Conservation (phyloP, 2,329 filamentous ascomycete species). For the Fusarium anthophilum region DNA sequence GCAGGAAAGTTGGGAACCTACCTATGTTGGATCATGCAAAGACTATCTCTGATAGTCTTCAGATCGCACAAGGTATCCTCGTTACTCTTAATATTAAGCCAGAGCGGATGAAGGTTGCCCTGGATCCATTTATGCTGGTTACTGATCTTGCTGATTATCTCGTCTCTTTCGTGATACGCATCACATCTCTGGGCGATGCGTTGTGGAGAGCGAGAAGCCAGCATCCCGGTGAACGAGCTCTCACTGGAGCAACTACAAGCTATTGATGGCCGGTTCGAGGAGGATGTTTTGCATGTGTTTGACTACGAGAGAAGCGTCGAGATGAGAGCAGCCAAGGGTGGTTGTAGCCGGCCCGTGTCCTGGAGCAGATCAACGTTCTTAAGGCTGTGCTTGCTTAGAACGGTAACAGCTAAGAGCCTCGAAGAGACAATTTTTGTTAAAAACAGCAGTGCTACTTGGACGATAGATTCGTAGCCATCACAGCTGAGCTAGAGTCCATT, state of each 20-base stretch:
- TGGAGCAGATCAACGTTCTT: slow-evolving; percentile 66
- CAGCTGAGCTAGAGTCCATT: neutral
- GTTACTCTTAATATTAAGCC: slow-evolving; percentile 72
- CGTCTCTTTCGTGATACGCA: slow-evolving; percentile 73
- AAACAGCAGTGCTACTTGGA: neutral
- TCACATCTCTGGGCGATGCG: slow-evolving; percentile 77
- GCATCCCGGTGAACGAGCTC: slow-evolving; percentile 74
- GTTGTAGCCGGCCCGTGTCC: slow-evolving; percentile 73
- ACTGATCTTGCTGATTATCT: slow-evolving; percentile 72
- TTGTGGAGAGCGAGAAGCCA: slow-evolving; percentile 74
- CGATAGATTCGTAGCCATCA: neutral
- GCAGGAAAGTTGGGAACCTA: slow-evolving; percentile 78
- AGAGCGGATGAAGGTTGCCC: slow-evolving; percentile 75
- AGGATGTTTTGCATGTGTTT: slow-evolving; percentile 72
- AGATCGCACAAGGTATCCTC: slow-evolving; percentile 78
- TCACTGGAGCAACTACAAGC: slow-evolving; percentile 67
- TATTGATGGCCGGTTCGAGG: slow-evolving; percentile 72
- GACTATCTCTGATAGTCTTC: slow-evolving; percentile 76
- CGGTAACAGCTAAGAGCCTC: neutral
- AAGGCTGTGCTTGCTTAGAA: slow-evolving; percentile 29
- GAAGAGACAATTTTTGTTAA: neutral
- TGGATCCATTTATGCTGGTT: slow-evolving; percentile 80
- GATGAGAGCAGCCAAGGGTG: slow-evolving; percentile 72
- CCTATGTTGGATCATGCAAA: slow-evolving; percentile 80
- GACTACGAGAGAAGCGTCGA: slow-evolving; percentile 80